Percentiles rank a stretch among this genome's conserved stretches.
phyloP scores from a whole-genome alignment of 305 asterid genomes.

The Fraxinus angustifolia region DNA sequence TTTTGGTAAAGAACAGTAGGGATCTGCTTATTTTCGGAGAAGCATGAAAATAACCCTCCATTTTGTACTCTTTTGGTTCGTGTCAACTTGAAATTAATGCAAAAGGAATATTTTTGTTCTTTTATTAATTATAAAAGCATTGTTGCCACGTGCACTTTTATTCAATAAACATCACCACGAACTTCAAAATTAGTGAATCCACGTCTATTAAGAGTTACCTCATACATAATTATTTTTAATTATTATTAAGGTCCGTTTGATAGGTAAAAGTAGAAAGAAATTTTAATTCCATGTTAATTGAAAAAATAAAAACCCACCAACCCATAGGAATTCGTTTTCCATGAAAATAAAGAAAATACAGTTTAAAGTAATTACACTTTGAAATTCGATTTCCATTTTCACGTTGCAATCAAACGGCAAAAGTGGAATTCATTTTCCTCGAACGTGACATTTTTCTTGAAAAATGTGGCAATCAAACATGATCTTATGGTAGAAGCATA shows the following conservation, averaged over 20 bases:
- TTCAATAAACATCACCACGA: background rate
- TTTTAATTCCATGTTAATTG: no score
- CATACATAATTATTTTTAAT: background rate
- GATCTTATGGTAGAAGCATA: background rate
- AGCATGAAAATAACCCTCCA: background rate
- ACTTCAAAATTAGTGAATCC: background rate
- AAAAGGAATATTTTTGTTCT: background rate
- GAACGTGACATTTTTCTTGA: no score
- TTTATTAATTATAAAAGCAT: background rate
- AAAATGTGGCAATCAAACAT: no score
- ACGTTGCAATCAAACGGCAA: no score
- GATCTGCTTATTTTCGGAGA: conserved; percentile 13
- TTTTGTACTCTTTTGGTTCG: background rate
- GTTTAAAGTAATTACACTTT: no score
- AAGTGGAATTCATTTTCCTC: no score
- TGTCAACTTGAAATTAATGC: background rate
- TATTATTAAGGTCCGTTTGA: no score
- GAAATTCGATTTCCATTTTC: no score
- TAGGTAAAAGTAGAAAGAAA: no score
- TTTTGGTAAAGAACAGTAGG: conserved; percentile 21
- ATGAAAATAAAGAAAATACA: no score
- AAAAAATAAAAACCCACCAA: no score
- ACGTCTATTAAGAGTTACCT: background rate
- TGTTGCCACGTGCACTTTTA: background rate
- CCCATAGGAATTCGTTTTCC: no score